phyloP scores from a whole-genome alignment of 176 grass and related monocot genomes.

The Phoenix roebelenii region DNA sequence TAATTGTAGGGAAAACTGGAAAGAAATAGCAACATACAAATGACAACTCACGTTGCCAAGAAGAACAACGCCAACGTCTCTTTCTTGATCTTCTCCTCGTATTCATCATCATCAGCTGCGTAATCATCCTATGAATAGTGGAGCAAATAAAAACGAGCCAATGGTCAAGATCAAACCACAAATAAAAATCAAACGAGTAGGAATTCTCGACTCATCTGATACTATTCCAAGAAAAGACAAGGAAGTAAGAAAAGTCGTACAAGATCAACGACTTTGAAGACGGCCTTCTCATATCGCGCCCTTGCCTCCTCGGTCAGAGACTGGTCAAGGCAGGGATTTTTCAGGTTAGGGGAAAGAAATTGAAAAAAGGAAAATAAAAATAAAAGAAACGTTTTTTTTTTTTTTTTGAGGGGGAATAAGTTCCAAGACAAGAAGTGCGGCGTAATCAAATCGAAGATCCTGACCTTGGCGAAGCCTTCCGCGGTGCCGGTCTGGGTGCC shows the following conservation, averaged over 20 bases:
- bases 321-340: conserved; percentile 16
- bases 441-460: conserved; percentile 23
- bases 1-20: not conserved
- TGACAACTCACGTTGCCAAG: conserved; percentile 59
- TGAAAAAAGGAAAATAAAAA: not conserved
- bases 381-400: not conserved
- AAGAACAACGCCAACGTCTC: conserved; percentile 63
- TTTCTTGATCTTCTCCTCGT: conserved; percentile 77
- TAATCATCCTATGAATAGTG: conserved; percentile 54
- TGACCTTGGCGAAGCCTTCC: conserved; percentile 87
- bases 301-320: conserved; percentile 64
- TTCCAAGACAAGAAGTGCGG: not conserved
- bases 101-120: conserved; percentile 70
- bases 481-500: conserved; percentile 97
- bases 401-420: not conserved
- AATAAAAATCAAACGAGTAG: not conserved
- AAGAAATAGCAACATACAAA: not conserved
- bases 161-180: not conserved
- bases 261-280: conserved; percentile 92
- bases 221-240: not conserved
- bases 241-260: conserved; percentile 24
- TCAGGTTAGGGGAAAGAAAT: conserved; percentile 7
- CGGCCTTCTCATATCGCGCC: conserved; percentile 65
- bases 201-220: no score
- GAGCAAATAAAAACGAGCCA: not conserved